Base-by-base conservation (phyloP, 768 basidiomycete genomes). In the Agrocybe chaxingu region DNA sequence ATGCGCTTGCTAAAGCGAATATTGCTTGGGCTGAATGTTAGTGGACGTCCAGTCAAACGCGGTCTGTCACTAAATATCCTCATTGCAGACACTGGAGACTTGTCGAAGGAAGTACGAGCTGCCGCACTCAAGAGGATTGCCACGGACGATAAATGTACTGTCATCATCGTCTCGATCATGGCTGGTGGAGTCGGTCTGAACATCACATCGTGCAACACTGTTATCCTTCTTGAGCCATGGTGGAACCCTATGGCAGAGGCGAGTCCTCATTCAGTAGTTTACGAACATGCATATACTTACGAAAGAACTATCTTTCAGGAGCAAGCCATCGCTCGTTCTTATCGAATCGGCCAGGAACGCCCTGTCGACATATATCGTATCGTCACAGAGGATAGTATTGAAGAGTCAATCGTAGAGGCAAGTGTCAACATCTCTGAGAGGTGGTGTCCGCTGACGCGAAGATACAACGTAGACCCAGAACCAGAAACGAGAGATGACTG, bases 401-500 rank as follows among this genome's bases (percentile, higher is more conserved):
- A 68, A 41, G 59, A 64, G 33, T 54, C 58, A 12, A 62, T 66
- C 39, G 57, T 66, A 30, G 13, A 54, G 58, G 67, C 65, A 30
- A 52, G 58, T 54, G 24, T 24, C 24, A 5, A 24, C 24, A 24
- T 24, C 24, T 24, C 24, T 5, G 24, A 24, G 24, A 24, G 16
- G 24, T 24, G 24, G 24, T 5, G 24, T 24, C 24, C 5, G 24
- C 24, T 24, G 24, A 24, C 5, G 1, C 1, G 24, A 24, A 24
- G 5, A 3, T 5, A 5, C 24, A 24, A 24, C 24, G 10, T 51
- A 45, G 50, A 45, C 50, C 8, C 34, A 45, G 33, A 24, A 9
- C 3, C 9, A 0, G 12, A 51, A 51, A 31, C 50, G 50, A 9
- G 8, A 45, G 16, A 39, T 45, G 37, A 39, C 24, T 5, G 24